Percentiles rank a stretch among this genome's conserved stretches.
phyloP scores from a whole-genome alignment of 2,329 filamentous ascomycete species.

The Tolypocladium tundrense region DNA sequence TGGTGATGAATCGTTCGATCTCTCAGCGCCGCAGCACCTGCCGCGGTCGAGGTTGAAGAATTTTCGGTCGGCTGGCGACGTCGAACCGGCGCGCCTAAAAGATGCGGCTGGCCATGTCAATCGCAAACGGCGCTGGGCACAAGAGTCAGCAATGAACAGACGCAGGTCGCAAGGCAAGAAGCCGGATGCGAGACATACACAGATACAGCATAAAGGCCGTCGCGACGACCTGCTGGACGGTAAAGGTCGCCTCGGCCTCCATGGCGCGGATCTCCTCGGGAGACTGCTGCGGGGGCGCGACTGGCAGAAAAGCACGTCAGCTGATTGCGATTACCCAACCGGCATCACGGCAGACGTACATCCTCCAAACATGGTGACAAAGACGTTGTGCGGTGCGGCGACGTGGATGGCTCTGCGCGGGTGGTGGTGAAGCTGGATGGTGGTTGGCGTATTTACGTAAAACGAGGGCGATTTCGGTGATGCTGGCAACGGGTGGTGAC shows the following conservation, averaged over 20 bases:
- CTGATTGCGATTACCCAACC: slow-evolving; percentile 4
- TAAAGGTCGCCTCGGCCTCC: slow-evolving; percentile 57
- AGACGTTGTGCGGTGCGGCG: background rate
- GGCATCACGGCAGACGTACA: slow-evolving; percentile 25
- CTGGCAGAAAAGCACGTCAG: slow-evolving; percentile 25
- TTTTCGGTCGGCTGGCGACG: background rate
- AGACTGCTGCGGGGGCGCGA: slow-evolving; percentile 58
- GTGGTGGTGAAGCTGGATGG: background rate
- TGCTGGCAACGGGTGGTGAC: background rate
- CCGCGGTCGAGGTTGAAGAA: background rate
- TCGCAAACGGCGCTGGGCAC: slow-evolving; percentile 44
- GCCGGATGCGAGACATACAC: slow-evolving; percentile 44
- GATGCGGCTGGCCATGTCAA: slow-evolving; percentile 39
- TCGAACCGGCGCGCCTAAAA: slow-evolving; percentile 18
- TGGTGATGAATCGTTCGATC: background rate
- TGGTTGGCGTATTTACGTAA: slow-evolving; percentile 10
- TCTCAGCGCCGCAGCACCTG: background rate
- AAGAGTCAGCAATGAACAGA: slow-evolving; percentile 4
- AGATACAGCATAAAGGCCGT: slow-evolving; percentile 63
- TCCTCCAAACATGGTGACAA: slow-evolving; percentile 17
- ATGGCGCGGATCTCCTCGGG: slow-evolving; percentile 59
- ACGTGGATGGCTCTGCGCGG: background rate
- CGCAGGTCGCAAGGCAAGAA: background rate
- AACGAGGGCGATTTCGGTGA: slow-evolving; percentile 8
- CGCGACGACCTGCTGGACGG: slow-evolving; percentile 56